Conservation (phyloP, 345 rosid genomes). For the Crucihimalaya himalaica region DNA sequence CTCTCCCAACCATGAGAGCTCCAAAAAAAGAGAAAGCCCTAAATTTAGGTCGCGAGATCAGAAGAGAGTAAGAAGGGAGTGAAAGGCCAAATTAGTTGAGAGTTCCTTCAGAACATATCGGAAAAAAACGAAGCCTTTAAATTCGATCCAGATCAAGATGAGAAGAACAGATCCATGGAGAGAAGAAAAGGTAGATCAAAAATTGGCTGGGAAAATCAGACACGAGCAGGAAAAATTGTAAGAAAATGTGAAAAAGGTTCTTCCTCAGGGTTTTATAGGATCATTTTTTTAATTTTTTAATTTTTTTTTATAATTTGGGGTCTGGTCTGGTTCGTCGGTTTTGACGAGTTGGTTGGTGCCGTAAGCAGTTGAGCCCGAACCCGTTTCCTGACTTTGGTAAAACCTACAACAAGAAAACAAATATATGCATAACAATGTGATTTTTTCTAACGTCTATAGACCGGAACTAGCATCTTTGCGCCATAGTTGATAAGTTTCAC, state of each 20-base stretch:
- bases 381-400: neutral
- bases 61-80: slow-evolving; percentile 27
- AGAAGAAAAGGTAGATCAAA: slow-evolving; percentile 35
- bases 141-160: slow-evolving; percentile 37
- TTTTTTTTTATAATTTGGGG: neutral
- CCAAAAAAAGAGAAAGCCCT: slow-evolving; percentile 31
- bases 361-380: slow-evolving; percentile 4
- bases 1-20: slow-evolving; percentile 41
- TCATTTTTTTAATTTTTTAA: neutral
- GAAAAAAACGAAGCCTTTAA: neutral
- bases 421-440: no score
- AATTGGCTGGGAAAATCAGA: slow-evolving; percentile 36
- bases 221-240: slow-evolving; percentile 32
- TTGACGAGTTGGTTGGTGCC: slow-evolving; percentile 30
- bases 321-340: slow-evolving; percentile 31
- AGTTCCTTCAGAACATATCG: slow-evolving; percentile 30
- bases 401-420: no score
- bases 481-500: no score
- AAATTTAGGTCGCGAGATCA: slow-evolving; percentile 31
- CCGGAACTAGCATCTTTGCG: no score
- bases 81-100: slow-evolving; percentile 32
- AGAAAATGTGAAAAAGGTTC: slow-evolving; percentile 43
- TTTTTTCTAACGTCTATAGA: no score
- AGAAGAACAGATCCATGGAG: slow-evolving; percentile 39
- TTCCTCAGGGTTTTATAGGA: slow-evolving; percentile 41